These are phyloP conservation scores for Aplosporella prunicola DNA, from an alignment of 2,329 filamentous ascomycete species.

Conservation along the genomic window DNA sequence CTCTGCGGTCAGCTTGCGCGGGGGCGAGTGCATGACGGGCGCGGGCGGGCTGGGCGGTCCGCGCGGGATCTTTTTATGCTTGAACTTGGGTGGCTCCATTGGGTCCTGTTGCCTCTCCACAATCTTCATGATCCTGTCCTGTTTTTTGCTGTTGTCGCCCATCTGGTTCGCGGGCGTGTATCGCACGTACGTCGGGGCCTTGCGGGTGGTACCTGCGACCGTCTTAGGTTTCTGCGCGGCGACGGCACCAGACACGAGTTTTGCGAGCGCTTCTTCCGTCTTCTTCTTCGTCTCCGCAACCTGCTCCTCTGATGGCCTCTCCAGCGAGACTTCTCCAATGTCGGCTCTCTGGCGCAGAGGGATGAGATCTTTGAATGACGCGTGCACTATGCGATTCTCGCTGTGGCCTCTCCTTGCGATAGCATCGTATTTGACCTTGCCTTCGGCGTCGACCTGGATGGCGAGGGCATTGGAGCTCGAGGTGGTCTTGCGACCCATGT, in stretches of 20 bases:
- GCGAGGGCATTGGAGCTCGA: slow-evolving; percentile 75
- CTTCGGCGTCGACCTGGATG: slow-evolving; percentile 83
- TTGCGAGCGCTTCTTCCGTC: slow-evolving; percentile 77
- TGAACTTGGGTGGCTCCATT: slow-evolving; percentile 96
- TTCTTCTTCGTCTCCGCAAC: slow-evolving; percentile 76
- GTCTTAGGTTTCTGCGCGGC: slow-evolving; percentile 95
- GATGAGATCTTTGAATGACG: slow-evolving; percentile 94
- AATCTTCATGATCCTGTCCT: slow-evolving; percentile 97
- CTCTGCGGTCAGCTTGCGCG: slow-evolving; percentile 87
- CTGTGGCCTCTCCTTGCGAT: slow-evolving; percentile 84
- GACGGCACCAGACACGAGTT: slow-evolving; percentile 73
- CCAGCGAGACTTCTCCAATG: slow-evolving; percentile 80
- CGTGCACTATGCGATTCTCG: slow-evolving; percentile 77
- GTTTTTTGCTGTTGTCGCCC: slow-evolving; percentile 76
- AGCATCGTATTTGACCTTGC: slow-evolving; percentile 92
- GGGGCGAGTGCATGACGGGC: slow-evolving; percentile 89
- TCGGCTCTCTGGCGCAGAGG: slow-evolving; percentile 87
- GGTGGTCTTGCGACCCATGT: slow-evolving; percentile 74
- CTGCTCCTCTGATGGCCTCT: slow-evolving; percentile 74
- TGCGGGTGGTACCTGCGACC: slow-evolving; percentile 68
- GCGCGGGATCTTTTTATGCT: slow-evolving; percentile 95
- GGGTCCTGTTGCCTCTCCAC: slow-evolving; percentile 89
- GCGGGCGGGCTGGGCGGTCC: slow-evolving; percentile 88
- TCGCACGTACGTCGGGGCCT: slow-evolving; percentile 84
- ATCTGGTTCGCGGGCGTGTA: slow-evolving; percentile 97